Evolutionary conservation across 768 basidiomycete species (phyloP).

Genomic region (Multifurca ochricompacta): DNA sequence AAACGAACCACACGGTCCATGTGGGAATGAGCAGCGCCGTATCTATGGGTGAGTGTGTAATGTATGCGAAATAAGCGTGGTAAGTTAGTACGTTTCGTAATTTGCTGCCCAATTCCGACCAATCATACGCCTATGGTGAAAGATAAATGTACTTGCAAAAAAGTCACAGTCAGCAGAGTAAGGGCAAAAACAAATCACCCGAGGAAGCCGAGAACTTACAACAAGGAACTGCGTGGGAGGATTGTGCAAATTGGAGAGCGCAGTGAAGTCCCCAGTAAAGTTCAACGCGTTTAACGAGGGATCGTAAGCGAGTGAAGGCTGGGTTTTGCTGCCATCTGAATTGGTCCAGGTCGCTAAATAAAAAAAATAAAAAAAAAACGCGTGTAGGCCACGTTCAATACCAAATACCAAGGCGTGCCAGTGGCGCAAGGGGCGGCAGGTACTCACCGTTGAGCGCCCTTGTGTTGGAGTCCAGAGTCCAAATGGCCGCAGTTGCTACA

Average conservation of each 20-base stretch:
- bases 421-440: not conserved
- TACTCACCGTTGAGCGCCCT: not conserved
- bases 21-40: no score
- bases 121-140: no score
- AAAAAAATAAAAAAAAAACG: not conserved
- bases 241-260: not conserved
- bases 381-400: not conserved
- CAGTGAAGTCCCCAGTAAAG: not conserved
- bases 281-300: not conserved
- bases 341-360: not conserved
- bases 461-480: not conserved
- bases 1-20: no score
- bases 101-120: no score
- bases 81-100: no score
- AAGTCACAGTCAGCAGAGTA: no score
- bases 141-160: no score
- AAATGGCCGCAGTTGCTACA: not conserved
- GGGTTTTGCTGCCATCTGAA: not conserved
- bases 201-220: not conserved
- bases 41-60: no score
- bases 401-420: not conserved
- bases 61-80: no score
- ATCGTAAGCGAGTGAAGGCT: not conserved
- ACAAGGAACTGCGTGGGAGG: not conserved
- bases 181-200: not conserved